Percentiles rank a stretch among this genome's conserved stretches.
Conservation (phyloP, 2,329 filamentous ascomycete genomes). For the Trichoderma aggressivum region DNA sequence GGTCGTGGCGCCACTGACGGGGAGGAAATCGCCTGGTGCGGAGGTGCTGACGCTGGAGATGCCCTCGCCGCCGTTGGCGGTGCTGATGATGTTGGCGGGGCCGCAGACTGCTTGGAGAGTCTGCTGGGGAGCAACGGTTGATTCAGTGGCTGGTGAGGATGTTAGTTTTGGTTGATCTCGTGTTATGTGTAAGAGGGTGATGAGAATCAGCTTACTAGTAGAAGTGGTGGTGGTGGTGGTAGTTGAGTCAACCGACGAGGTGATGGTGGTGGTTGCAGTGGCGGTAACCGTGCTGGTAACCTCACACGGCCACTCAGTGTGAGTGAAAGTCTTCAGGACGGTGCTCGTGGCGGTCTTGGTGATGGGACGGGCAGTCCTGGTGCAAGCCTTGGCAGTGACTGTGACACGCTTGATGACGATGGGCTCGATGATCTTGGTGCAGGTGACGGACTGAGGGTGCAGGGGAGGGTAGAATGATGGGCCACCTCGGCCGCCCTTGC, state of each 20-base stretch:
- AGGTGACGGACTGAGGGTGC: constrained; percentile 6
- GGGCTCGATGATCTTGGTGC: constrained; percentile 8
- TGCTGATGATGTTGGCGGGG: not conserved
- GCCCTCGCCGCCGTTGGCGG: not conserved
- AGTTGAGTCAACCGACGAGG: not conserved
- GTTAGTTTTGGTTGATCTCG: not conserved
- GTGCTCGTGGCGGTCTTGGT: not conserved
- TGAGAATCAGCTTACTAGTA: not conserved
- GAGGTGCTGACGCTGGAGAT: not conserved
- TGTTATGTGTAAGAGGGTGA: too few species aligned
- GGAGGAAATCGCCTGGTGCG: not conserved
- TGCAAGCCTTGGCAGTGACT: not conserved
- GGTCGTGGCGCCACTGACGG: not conserved
- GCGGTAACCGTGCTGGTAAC: constrained; percentile 11
- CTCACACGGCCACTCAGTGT: not conserved
- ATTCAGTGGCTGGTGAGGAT: not conserved
- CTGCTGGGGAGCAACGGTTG: not conserved
- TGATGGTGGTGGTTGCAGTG: not conserved
- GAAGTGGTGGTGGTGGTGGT: not conserved
- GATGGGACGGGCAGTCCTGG: not conserved
- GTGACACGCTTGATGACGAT: constrained; percentile 7
- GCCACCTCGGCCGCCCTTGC: not conserved
- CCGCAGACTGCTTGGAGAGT: constrained; percentile 11
- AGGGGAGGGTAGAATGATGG: constrained; percentile 6
- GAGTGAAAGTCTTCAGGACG: not conserved